phyloP scores from a whole-genome alignment of 768 basidiomycete species.

The Auriscalpium microsporum region DNA sequence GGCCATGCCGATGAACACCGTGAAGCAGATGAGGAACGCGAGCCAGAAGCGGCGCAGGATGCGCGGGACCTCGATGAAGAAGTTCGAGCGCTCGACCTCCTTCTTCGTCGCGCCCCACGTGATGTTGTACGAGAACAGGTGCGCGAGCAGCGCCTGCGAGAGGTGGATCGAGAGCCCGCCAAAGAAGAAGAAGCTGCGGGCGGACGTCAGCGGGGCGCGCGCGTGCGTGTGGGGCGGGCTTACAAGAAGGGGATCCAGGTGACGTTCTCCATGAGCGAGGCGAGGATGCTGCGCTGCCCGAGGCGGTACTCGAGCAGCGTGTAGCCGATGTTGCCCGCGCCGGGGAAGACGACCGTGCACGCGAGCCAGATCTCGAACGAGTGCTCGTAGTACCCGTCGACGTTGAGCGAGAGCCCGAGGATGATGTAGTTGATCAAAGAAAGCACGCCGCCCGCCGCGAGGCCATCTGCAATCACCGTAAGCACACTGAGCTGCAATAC shows the following conservation, averaged over 20 bases:
- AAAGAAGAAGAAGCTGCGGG: constrained; percentile 41
- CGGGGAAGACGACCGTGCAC: constrained; percentile 62
- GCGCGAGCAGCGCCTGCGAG: constrained; percentile 42
- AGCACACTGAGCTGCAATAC: background rate
- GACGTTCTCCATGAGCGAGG: constrained; percentile 48
- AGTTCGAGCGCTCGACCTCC: constrained; percentile 83
- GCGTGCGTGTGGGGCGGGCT: constrained; percentile 25
- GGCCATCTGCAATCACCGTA: constrained; percentile 33
- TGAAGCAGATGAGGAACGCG: constrained; percentile 46
- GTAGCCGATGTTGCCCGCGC: constrained; percentile 58
- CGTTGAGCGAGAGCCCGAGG: constrained; percentile 48
- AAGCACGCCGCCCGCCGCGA: constrained; percentile 54
- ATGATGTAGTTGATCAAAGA: constrained; percentile 65
- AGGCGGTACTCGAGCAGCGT: constrained; percentile 64
- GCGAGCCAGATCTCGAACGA: constrained; percentile 70
- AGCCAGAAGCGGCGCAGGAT: constrained; percentile 76
- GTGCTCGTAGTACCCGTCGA: constrained; percentile 67
- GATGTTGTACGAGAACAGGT: constrained; percentile 51
- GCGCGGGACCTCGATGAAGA: constrained; percentile 83
- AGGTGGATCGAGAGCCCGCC: constrained; percentile 50
- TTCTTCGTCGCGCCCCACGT: constrained; percentile 59
- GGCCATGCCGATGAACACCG: constrained; percentile 44
- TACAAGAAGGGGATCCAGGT: constrained; percentile 72
- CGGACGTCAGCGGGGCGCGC: background rate
- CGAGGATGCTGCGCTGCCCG: constrained; percentile 43